Percentiles rank a stretch among this genome's conserved stretches.
Conservation (phyloP, 2,329 filamentous ascomycete species). For the Trichoderma citrinoviride region DNA sequence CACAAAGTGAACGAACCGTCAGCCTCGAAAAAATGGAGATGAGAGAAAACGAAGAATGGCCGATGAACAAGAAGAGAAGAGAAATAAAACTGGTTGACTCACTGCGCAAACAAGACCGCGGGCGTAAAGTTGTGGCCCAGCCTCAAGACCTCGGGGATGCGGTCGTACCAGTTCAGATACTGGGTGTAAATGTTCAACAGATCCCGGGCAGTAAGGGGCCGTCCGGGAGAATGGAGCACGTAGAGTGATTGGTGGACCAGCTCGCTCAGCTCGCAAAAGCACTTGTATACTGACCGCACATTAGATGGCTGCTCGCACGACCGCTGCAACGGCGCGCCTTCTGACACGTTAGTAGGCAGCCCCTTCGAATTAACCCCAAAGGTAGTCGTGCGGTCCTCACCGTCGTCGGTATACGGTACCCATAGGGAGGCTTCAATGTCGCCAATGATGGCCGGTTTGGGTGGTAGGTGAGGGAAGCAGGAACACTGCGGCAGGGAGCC, state of each 20-base stretch:
- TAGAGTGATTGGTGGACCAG: conserved; percentile 70
- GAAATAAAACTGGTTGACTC: conserved; percentile 35
- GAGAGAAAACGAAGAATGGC: not conserved
- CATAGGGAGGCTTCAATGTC: conserved; percentile 59
- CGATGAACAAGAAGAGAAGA: not conserved
- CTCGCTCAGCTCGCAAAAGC: conserved; percentile 70
- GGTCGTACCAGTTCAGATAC: conserved; percentile 70
- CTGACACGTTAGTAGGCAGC: conserved; percentile 1
- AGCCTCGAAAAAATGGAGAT: not conserved
- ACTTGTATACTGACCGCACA: conserved; percentile 64
- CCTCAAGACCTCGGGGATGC: conserved; percentile 61
- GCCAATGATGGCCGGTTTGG: conserved; percentile 59
- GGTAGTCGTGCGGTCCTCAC: conserved; percentile 37
- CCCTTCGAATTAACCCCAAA: not conserved
- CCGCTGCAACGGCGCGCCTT: conserved; percentile 52
- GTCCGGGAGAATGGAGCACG: conserved; percentile 68
- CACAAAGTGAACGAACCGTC: not conserved
- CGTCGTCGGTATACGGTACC: conserved; percentile 58
- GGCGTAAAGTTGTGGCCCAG: conserved; percentile 69
- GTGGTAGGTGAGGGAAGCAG: conserved; percentile 53
- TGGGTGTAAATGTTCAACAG: conserved; percentile 64
- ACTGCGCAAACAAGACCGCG: conserved; percentile 72
- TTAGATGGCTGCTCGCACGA: conserved; percentile 63
- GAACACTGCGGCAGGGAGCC: conserved; percentile 61
- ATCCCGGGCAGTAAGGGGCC: conserved; percentile 61